Percentiles rank a stretch among this genome's conserved stretches.
Conservation (phyloP, 345 rosid species). For the Gossypium ekmanianum region DNA sequence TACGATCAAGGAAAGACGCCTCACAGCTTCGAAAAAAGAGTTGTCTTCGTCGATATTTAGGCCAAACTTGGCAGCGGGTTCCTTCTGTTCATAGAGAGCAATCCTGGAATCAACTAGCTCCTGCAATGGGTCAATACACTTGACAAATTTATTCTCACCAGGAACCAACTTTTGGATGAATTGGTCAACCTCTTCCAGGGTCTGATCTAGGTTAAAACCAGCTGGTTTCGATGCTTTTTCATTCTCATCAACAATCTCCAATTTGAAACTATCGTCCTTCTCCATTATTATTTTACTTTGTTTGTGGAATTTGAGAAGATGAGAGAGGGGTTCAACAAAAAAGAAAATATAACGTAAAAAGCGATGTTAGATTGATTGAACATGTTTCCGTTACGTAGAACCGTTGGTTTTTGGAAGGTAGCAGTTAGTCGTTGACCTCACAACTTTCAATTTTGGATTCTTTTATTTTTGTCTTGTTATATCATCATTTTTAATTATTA, state of each 20-base stretch:
- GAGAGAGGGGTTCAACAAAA: constrained; percentile 13
- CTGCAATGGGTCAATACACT: constrained; percentile 36
- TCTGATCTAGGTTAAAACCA: constrained; percentile 21
- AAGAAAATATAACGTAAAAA: neutral
- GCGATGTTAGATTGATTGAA: neutral
- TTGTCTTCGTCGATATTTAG: constrained; percentile 37
- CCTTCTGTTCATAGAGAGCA: constrained; percentile 27
- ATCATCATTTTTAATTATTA: too few relatives aligned
- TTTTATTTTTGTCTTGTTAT: too few relatives aligned
- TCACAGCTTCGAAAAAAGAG: constrained; percentile 36
- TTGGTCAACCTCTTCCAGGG: constrained; percentile 43
- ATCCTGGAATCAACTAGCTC: constrained; percentile 46
- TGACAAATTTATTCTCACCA: constrained; percentile 26
- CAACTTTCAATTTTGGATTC: neutral
- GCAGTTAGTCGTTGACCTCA: neutral
- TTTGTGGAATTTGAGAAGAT: neutral
- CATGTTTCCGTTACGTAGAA: constrained; percentile 13
- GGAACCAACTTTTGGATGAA: constrained; percentile 32
- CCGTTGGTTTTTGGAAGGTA: constrained; percentile 10
- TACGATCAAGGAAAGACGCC: constrained; percentile 35
- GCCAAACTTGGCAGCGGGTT: constrained; percentile 28
- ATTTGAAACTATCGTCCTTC: neutral
- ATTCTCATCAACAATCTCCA: constrained; percentile 3
- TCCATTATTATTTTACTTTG: constrained; percentile 16
- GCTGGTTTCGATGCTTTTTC: neutral